Conservation (phyloP, 176 grass and related monocot species). For the Cymbopogon citratus region DNA sequence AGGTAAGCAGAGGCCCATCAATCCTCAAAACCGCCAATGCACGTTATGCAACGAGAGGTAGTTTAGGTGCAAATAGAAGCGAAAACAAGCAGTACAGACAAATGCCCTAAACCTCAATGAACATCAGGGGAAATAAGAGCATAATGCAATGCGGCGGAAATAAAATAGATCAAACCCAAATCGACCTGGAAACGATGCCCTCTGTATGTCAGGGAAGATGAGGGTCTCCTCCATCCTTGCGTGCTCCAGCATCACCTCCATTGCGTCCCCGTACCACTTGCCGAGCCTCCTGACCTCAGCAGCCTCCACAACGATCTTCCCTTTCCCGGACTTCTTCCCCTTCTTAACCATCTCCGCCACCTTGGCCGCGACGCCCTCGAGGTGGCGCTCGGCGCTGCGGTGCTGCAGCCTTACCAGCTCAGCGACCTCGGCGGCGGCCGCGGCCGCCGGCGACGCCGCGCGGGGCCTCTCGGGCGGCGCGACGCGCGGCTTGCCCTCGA, state of each 20-base stretch:
- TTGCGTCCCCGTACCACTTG: constrained; percentile 64
- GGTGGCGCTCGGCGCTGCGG: constrained; percentile 71
- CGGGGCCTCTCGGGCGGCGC: constrained; percentile 23
- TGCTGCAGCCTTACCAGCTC: constrained; percentile 78
- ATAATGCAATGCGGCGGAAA: not conserved
- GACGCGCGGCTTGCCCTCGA: constrained; percentile 64
- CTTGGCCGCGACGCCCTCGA: constrained; percentile 57
- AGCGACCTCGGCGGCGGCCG: constrained; percentile 49
- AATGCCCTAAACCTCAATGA: not conserved
- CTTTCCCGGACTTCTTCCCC: constrained; percentile 54
- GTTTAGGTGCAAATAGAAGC: not conserved
- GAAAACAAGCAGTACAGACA: not conserved
- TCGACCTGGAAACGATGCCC: constrained; percentile 60
- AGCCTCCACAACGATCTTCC: constrained; percentile 20
- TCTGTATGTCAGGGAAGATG: constrained; percentile 75
- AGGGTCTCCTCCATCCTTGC: constrained; percentile 95
- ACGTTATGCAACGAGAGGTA: not conserved
- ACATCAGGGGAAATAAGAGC: not conserved
- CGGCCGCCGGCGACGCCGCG: constrained; percentile 16
- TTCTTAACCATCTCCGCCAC: constrained; percentile 62
- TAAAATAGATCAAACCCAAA: not conserved
- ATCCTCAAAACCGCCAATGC: constrained; percentile 17
- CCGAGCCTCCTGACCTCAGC: constrained; percentile 67
- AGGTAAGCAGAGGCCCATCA: constrained; percentile 9
- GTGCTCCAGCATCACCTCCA: constrained; percentile 97